Evolutionary conservation across 169 alveolate genomes (phyloP).

Genomic region (Theileria equi): DNA sequence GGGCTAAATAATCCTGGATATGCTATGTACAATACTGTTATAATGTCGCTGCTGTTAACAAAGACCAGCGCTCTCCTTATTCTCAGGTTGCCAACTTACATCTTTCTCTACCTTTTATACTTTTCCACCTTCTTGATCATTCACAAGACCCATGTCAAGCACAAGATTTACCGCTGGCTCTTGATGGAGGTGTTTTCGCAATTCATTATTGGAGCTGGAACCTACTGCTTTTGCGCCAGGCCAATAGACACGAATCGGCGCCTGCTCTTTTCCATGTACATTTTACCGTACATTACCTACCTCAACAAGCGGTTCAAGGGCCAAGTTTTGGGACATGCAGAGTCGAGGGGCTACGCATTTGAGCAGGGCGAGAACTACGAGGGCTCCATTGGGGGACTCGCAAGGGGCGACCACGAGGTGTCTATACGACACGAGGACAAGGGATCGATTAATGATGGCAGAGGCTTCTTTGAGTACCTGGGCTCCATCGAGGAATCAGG

Average conservation of each 20-base stretch:
- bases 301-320: no score
- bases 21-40: constrained; percentile 35
- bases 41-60: constrained; percentile 19
- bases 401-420: no score
- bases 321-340: no score
- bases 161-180: neutral
- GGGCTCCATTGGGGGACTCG: no score
- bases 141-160: neutral
- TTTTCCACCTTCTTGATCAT: neutral
- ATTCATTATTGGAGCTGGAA: constrained; percentile 42
- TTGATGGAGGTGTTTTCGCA: constrained; percentile 37
- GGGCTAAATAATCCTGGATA: constrained; percentile 21
- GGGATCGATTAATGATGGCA: no score
- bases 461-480: neutral
- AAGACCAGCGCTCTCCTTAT: constrained; percentile 22
- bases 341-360: no score
- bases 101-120: constrained; percentile 13
- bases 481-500: neutral
- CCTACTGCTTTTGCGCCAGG: constrained; percentile 21
- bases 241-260: constrained; percentile 54
- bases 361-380: no score
- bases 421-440: no score
- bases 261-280: constrained; percentile 29
- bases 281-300: constrained; percentile 50
- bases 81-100: constrained; percentile 27